Percentiles rank a stretch among this genome's conserved stretches.
phyloP scores from a whole-genome alignment of 2,329 filamentous ascomycete species.

The Neofusicoccum umdonicola region DNA sequence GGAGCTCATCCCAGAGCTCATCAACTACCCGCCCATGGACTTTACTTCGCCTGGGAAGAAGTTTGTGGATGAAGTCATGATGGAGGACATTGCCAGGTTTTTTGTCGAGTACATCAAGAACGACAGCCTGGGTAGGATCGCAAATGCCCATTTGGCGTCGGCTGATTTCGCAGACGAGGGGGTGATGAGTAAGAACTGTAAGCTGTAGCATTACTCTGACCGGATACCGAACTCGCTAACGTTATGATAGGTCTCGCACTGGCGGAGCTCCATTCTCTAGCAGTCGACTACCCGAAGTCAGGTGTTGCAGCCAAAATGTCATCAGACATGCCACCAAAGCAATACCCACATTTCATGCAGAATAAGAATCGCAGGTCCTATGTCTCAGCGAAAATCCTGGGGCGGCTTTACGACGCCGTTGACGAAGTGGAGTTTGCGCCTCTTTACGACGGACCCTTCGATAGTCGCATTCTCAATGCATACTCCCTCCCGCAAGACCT shows the following conservation, averaged over 20 bases:
- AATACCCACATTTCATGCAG: slow-evolving; percentile 88
- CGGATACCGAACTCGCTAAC: not conserved
- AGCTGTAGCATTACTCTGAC: slow-evolving; percentile 27
- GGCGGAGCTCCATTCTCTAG: slow-evolving; percentile 79
- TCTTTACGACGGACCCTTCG: slow-evolving; percentile 70
- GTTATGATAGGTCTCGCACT: slow-evolving; percentile 58
- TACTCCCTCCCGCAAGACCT: slow-evolving; percentile 57
- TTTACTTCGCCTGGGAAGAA: slow-evolving; percentile 61
- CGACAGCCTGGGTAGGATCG: slow-evolving; percentile 76
- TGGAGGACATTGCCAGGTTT: slow-evolving; percentile 75
- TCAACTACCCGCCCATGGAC: slow-evolving; percentile 76
- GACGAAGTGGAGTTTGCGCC: slow-evolving; percentile 67
- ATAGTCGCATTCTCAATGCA: slow-evolving; percentile 66
- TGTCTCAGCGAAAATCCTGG: slow-evolving; percentile 68
- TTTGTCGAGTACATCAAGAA: slow-evolving; percentile 94
- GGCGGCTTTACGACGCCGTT: slow-evolving; percentile 78
- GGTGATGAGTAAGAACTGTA: slow-evolving; percentile 67
- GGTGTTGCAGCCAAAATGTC: slow-evolving; percentile 72
- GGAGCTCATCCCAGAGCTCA: slow-evolving; percentile 60
- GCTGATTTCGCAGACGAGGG: slow-evolving; percentile 65
- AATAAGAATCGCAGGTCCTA: slow-evolving; percentile 61
- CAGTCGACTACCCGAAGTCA: slow-evolving; percentile 93
- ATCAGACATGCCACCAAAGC: slow-evolving; percentile 56
- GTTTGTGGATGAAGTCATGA: slow-evolving; percentile 62
- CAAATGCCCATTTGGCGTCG: slow-evolving; percentile 74